A percentile compares a stretch with the other conserved stretches of the same genome.
These are phyloP conservation scores for Cystobasidiaceae sp. DNA, from an alignment of 1,284 basidiomycete genomes.

Conservation along the genomic window DNA sequence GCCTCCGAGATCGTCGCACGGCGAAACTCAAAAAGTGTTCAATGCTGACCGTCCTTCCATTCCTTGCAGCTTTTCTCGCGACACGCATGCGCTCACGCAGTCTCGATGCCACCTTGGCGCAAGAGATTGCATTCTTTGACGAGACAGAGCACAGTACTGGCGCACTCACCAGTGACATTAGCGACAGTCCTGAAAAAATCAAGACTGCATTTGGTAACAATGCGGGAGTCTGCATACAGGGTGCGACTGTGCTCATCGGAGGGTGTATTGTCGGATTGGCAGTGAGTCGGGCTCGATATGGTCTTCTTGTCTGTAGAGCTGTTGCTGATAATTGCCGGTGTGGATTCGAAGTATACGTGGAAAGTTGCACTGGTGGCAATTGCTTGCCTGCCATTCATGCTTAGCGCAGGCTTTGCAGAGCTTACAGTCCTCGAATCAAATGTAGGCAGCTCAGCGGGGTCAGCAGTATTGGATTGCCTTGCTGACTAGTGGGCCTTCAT, in stretches of 20 bases:
- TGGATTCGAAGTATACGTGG: neutral
- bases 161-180: slow-evolving; percentile 69
- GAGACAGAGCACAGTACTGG: slow-evolving; percentile 56
- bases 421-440: no score
- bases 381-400: neutral
- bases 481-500: no score
- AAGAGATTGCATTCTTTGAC: slow-evolving; percentile 49
- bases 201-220: slow-evolving; percentile 85
- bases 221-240: slow-evolving; percentile 69
- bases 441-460: no score
- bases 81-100: slow-evolving; percentile 43
- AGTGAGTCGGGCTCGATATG: neutral
- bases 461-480: no score
- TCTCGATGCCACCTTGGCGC: slow-evolving; percentile 43
- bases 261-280: slow-evolving; percentile 70
- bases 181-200: slow-evolving; percentile 87
- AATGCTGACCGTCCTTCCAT: no score
- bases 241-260: slow-evolving; percentile 63
- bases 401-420: neutral
- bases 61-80: slow-evolving; percentile 40
- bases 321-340: neutral
- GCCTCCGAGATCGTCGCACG: no score
- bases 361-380: slow-evolving; percentile 13
- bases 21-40: no score
- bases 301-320: neutral